phyloP scores from a whole-genome alignment of 495 filamentous ascomycete species.

The Trichoderma parareesei region DNA sequence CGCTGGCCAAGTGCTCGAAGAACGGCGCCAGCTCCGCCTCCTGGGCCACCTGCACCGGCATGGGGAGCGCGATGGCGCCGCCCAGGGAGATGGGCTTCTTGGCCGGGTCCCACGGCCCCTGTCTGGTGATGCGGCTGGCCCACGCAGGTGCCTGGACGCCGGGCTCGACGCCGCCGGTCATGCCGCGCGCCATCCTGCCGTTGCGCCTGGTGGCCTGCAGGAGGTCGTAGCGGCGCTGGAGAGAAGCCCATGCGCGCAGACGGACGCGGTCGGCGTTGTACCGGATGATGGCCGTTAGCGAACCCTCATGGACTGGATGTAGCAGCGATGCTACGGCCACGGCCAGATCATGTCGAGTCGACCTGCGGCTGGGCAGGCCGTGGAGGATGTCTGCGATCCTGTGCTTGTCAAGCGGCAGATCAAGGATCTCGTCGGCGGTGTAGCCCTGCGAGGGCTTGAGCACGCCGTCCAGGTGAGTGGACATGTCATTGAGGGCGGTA shows the following conservation, averaged over 20 bases:
- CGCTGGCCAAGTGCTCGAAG: constrained; percentile 10
- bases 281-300: constrained; percentile 6
- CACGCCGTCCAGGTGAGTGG: background rate
- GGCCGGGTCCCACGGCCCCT: constrained; percentile 10
- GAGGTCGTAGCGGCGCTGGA: constrained; percentile 11
- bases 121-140: constrained; percentile 6
- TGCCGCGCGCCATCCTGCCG: background rate
- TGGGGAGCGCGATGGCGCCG: constrained; percentile 10
- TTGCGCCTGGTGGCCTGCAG: constrained; percentile 8
- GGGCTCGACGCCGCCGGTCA: constrained; percentile 5
- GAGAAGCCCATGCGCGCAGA: constrained; percentile 8
- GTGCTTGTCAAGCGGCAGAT: background rate
- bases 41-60: constrained; percentile 12
- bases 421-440: constrained; percentile 12
- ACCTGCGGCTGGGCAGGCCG: constrained; percentile 12
- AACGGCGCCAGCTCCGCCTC: constrained; percentile 9
- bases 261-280: constrained; percentile 12
- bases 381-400: constrained; percentile 8
- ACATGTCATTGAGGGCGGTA: constrained; percentile 3
- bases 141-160: constrained; percentile 11
- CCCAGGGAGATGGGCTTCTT: constrained; percentile 11
- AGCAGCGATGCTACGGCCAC: constrained; percentile 8
- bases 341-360: constrained; percentile 3
- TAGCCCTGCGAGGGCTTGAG: constrained; percentile 7
- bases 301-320: constrained; percentile 5